These are phyloP conservation scores for Mycosphaerella sp. DNA, from an alignment of 2,329 filamentous ascomycete genomes.

Conservation along the genomic window DNA sequence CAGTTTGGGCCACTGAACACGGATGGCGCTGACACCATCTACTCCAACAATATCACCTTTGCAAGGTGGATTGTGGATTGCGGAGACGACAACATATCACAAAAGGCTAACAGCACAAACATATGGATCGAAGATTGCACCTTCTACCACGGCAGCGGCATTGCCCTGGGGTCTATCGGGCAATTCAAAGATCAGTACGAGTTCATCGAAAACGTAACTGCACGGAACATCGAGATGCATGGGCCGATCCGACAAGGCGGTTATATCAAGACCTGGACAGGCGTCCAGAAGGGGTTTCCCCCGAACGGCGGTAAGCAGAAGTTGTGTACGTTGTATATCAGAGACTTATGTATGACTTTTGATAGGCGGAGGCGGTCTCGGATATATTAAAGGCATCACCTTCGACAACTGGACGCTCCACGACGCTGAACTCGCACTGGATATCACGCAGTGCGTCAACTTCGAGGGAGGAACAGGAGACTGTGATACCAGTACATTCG, in stretches of 20 bases:
- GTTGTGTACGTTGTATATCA: background rate
- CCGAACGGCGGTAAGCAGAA: conserved; percentile 29
- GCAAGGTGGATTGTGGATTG: conserved; percentile 47
- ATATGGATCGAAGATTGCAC: conserved; percentile 46
- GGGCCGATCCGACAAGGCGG: conserved; percentile 9
- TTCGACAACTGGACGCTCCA: conserved; percentile 32
- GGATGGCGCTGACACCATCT: conserved; percentile 50
- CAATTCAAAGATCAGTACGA: conserved; percentile 48
- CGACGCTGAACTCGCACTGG: conserved; percentile 20
- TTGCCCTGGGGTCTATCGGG: conserved; percentile 55
- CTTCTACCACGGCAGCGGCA: conserved; percentile 47
- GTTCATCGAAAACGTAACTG: conserved; percentile 46
- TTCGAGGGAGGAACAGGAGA: conserved; percentile 22
- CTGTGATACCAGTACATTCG: conserved; percentile 34
- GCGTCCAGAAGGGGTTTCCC: conserved; percentile 41
- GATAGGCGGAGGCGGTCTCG: conserved; percentile 48
- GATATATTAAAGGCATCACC: conserved; percentile 37
- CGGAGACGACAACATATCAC: conserved; percentile 49
- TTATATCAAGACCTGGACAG: conserved; percentile 51
- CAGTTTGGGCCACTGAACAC: conserved; percentile 35
- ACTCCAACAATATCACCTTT: conserved; percentile 48
- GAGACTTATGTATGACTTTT: background rate
- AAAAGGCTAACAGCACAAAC: conserved; percentile 53
- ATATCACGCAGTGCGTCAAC: conserved; percentile 29
- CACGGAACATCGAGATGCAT: conserved; percentile 42